Evolutionary conservation across 1,139 yeast species (phyloP), one percentile per base, ranked within the genome.

Genomic region (Yamadazyma mexicana): DNA sequence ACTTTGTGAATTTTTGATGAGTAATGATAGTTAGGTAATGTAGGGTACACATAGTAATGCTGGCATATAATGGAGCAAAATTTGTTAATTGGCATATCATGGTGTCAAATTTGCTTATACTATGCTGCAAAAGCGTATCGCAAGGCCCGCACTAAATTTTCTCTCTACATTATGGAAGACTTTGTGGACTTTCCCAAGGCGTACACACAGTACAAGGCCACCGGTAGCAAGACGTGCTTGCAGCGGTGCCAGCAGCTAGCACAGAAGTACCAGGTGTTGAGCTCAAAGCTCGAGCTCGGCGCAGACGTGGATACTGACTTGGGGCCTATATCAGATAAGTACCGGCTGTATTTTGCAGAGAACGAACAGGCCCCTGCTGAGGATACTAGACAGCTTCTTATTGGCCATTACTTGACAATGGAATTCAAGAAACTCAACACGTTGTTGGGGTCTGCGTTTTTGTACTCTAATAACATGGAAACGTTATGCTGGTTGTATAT

Each of bases 1-100:
- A 55, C 70, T 28, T 51, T 70, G 34, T 69, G 22, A 20, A 8
- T 20, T 5, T 20, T n/a, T n/a, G n/a, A n/a, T n/a, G n/a, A 50
- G 23, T 4, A 7, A 17, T 5, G 29, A 26, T 5, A 5, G n/a
- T n/a, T n/a, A n/a, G n/a, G n/a, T n/a, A n/a, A n/a, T n/a, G n/a
- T n/a, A n/a, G n/a, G n/a, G n/a, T n/a, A n/a, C n/a, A n/a, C n/a
- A n/a, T n/a, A n/a, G n/a, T n/a, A n/a, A n/a, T n/a, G n/a, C n/a
- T n/a, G n/a, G n/a, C n/a, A n/a, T n/a, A n/a, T n/a, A n/a, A n/a
- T n/a, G n/a, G n/a, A n/a, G n/a, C n/a, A n/a, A n/a, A n/a, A n/a
- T n/a, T n/a, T n/a, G n/a, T n/a, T n/a, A n/a, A n/a, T n/a, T n/a
- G n/a, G n/a, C n/a, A n/a, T n/a, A n/a, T n/a, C n/a, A n/a, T n/a